These are phyloP conservation scores for Salix suchowensis DNA, from an alignment of 345 rosid species.

Conservation along the genomic window DNA sequence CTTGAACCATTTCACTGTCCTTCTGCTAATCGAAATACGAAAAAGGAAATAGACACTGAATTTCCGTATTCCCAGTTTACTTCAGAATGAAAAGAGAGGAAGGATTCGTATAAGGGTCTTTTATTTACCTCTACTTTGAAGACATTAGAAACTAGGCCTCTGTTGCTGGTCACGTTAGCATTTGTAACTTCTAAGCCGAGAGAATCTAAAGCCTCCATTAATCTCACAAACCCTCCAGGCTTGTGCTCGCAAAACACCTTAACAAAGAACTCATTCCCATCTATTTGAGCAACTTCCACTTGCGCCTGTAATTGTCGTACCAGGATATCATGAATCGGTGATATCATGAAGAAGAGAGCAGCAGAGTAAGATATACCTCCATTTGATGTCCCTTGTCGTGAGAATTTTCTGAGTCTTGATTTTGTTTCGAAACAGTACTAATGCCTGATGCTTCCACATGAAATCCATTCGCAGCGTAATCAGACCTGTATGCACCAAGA, in stretches of 20 bases:
- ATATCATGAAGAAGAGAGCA: not conserved
- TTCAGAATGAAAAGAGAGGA: no score
- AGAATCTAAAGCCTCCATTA: slow-evolving; percentile 80
- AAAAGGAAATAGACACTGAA: not conserved
- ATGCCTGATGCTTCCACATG: slow-evolving; percentile 38
- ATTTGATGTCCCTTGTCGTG: slow-evolving; percentile 78
- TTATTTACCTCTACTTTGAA: slow-evolving; percentile 75
- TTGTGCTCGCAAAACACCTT: slow-evolving; percentile 87
- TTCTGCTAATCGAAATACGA: slow-evolving; percentile 37
- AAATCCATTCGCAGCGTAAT: slow-evolving; percentile 22
- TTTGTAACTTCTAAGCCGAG: slow-evolving; percentile 82
- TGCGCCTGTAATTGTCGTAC: slow-evolving; percentile 48
- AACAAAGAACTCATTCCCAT: slow-evolving; percentile 80
- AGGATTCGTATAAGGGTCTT: not conserved
- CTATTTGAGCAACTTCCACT: slow-evolving; percentile 83
- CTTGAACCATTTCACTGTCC: slow-evolving; percentile 68
- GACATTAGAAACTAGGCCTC: slow-evolving; percentile 80
- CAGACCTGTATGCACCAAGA: slow-evolving; percentile 20
- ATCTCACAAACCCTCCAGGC: slow-evolving; percentile 71
- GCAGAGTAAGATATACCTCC: slow-evolving; percentile 52
- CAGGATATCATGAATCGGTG: not conserved
- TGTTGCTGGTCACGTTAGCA: slow-evolving; percentile 72
- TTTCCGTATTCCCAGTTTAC: not conserved
- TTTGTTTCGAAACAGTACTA: slow-evolving; percentile 34
- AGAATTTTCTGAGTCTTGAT: slow-evolving; percentile 39